Evolutionary conservation across 192 early-diverging fungal species (phyloP).

Genomic region (Coemansia sp.): DNA sequence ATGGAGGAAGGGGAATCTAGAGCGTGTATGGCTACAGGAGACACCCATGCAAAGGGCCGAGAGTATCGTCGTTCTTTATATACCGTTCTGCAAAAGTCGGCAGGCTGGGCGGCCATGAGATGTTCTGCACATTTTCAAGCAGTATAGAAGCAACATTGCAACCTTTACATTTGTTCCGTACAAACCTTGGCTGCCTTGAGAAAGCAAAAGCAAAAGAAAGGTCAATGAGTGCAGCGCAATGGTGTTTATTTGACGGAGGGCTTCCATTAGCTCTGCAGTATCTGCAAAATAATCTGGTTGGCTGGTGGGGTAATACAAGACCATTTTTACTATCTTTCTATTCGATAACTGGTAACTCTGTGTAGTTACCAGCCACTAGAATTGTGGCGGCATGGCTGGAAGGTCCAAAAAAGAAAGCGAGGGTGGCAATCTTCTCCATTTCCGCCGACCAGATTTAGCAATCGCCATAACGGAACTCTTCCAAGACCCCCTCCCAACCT

Average conservation of each 20-base stretch:
- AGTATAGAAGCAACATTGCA: background rate
- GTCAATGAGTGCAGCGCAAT: too few relatives aligned
- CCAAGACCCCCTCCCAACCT: background rate
- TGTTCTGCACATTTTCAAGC: too few relatives aligned
- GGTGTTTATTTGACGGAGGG: too few relatives aligned
- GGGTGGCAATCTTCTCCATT: background rate
- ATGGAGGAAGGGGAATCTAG: background rate
- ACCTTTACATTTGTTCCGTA: background rate
- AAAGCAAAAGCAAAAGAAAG: background rate
- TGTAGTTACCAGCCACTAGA: background rate
- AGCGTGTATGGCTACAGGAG: background rate
- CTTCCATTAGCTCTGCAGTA: too few relatives aligned
- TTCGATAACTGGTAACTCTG: constrained; percentile 3
- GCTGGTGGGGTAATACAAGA: background rate
- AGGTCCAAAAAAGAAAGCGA: background rate
- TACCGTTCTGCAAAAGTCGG: background rate
- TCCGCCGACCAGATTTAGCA: background rate
- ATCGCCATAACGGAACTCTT: background rate
- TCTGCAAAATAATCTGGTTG: background rate
- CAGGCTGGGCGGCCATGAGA: background rate
- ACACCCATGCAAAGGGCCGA: background rate
- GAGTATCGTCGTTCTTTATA: background rate
- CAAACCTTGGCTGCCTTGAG: background rate
- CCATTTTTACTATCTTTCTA: background rate
- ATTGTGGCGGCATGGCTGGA: background rate